phyloP scores from a whole-genome alignment of 257 asterid genomes.

The Penstemon barbatus region DNA sequence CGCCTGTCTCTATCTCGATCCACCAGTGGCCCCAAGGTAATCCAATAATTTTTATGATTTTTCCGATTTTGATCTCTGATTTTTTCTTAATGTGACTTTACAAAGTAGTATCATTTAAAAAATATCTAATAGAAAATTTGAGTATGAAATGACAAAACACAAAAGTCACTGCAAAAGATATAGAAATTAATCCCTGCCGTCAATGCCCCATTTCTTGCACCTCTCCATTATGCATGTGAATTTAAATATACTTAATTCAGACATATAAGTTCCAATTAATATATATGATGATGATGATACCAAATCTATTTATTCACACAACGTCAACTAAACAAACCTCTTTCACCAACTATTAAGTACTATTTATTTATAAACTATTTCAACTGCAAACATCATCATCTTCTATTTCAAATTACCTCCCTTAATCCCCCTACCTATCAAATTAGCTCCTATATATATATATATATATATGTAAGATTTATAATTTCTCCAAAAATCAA shows the following conservation, averaged over 20 bases:
- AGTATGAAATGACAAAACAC: background rate
- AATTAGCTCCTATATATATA: too few relatives aligned
- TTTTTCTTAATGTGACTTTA: too few relatives aligned
- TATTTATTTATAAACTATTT: conserved; percentile 1
- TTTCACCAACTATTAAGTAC: background rate
- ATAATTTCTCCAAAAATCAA: background rate
- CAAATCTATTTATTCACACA: background rate
- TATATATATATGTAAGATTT: too few relatives aligned
- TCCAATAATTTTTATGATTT: too few relatives aligned
- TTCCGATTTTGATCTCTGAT: too few relatives aligned
- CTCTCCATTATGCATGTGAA: background rate
- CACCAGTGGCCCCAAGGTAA: too few relatives aligned
- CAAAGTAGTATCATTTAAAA: too few relatives aligned
- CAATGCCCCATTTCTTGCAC: conserved; percentile 32
- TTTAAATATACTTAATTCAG: conserved; percentile 23
- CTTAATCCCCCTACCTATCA: background rate
- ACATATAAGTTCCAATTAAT: conserved; percentile 31
- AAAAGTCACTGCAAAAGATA: background rate
- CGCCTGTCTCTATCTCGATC: too few relatives aligned
- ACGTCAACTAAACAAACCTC: conserved; percentile 8
- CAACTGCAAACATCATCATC: conserved; percentile 7
- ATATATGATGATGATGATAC: background rate
- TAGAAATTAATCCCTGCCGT: conserved; percentile 17
- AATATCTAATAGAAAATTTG: background rate
- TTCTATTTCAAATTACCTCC: background rate